These are phyloP conservation scores for Colletotrichum cereale DNA, from an alignment of 2,329 filamentous ascomycete species.

Conservation along the genomic window DNA sequence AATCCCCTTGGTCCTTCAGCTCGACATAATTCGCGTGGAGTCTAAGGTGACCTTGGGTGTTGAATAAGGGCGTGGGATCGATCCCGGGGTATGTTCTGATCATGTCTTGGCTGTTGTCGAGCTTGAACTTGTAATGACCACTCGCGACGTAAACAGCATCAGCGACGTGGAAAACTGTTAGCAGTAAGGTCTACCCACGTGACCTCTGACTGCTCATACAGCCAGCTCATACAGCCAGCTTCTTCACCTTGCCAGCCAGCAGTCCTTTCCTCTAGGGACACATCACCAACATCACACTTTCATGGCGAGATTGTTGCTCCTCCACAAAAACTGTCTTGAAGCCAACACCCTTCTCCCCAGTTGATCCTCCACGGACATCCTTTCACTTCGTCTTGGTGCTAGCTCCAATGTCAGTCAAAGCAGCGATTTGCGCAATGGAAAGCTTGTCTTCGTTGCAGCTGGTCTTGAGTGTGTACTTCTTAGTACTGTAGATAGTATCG, in stretches of 20 bases:
- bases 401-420: slow-evolving; percentile 48
- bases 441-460: slow-evolving; percentile 53
- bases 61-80: slow-evolving; percentile 38
- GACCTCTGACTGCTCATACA: too few species aligned
- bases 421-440: slow-evolving; percentile 47
- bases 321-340: too few species aligned
- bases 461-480: slow-evolving; percentile 4
- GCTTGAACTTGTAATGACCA: slow-evolving; percentile 48
- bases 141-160: slow-evolving; percentile 48
- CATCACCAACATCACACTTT: too few species aligned
- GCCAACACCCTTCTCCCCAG: slow-evolving; percentile 54
- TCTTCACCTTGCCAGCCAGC: too few species aligned
- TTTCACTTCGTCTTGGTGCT: slow-evolving; percentile 50
- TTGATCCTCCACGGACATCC: slow-evolving; percentile 43
- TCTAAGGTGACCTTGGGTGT: background rate
- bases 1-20: background rate
- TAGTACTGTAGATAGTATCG: background rate
- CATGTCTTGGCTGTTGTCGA: slow-evolving; percentile 43
- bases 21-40: slow-evolving; percentile 20
- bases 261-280: too few species aligned
- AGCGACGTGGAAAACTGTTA: slow-evolving; percentile 51
- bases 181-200: too few species aligned
- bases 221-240: too few species aligned
- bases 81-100: slow-evolving; percentile 52
- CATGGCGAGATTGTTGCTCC: too few species aligned